Conservation (phyloP, 192 early-diverging fungal species). For the Coemansia sp. region DNA sequence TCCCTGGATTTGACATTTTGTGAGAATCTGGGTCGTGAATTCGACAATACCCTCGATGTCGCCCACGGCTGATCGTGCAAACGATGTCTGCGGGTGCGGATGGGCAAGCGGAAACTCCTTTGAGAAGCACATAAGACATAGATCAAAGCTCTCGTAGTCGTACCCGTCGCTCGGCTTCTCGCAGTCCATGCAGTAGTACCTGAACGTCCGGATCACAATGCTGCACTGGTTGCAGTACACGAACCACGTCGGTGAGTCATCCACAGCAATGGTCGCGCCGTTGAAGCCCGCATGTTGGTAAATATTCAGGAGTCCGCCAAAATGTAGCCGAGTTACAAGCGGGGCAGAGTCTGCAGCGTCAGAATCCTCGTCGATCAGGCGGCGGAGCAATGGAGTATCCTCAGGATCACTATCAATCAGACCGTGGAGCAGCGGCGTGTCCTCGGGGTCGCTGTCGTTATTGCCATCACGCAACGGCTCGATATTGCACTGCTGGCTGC, state of each 20-base stretch:
- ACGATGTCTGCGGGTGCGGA: conserved; percentile 74
- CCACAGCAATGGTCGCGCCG: background rate
- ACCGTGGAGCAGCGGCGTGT: conserved; percentile 31
- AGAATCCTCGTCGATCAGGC: conserved; percentile 9
- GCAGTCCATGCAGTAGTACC: conserved; percentile 84
- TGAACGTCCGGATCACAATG: conserved; percentile 73
- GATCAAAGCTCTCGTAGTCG: conserved; percentile 69
- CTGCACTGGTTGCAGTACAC: conserved; percentile 79
- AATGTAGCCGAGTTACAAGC: conserved; percentile 23
- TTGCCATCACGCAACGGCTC: background rate
- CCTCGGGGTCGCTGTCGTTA: conserved; percentile 7
- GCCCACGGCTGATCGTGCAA: conserved; percentile 60
- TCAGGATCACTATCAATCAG: background rate
- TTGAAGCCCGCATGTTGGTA: conserved; percentile 2
- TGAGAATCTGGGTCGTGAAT: conserved; percentile 28
- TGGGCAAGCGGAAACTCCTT: conserved; percentile 69
- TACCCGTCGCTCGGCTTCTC: conserved; percentile 66
- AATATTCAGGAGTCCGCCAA: conserved; percentile 21
- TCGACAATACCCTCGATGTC: conserved; percentile 38
- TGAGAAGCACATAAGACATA: conserved; percentile 72
- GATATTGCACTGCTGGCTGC: background rate
- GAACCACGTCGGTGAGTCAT: conserved; percentile 58
- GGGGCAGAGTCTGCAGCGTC: conserved; percentile 42
- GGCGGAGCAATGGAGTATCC: conserved; percentile 3
- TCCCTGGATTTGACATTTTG: conserved; percentile 12